Evolutionary conservation across 495 filamentous ascomycete species (phyloP).

Genomic region (Cetradonia linearis): DNA sequence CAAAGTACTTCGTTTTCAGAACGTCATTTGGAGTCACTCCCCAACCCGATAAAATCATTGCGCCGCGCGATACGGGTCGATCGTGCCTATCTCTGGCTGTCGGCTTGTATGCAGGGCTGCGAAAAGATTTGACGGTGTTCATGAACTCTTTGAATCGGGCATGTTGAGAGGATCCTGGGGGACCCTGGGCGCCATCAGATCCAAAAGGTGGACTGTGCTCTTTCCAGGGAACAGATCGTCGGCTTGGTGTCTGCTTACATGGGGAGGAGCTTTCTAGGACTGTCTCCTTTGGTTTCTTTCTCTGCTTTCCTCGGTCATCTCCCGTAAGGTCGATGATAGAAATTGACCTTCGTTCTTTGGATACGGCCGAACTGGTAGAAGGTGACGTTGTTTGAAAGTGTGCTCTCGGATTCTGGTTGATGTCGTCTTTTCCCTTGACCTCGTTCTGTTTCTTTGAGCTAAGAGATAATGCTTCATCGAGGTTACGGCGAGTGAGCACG

Average conservation of each 20-base stretch:
- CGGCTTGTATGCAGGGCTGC: constrained; percentile 1
- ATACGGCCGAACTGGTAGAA: neutral
- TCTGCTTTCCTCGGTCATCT: neutral
- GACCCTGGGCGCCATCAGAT: neutral
- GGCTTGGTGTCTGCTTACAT: neutral
- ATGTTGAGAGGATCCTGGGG: neutral
- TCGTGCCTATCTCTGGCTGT: neutral
- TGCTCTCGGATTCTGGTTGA: neutral
- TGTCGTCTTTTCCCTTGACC: neutral
- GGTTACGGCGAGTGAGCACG: constrained; percentile 16
- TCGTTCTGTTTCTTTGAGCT: neutral
- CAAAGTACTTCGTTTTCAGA: constrained; percentile 2
- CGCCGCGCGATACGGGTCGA: neutral
- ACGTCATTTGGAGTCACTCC: constrained; percentile 2
- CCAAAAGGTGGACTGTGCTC: neutral
- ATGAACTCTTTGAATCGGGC: neutral
- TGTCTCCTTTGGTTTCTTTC: neutral
- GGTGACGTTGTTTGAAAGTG: neutral
- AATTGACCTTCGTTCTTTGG: neutral
- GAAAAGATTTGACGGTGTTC: neutral
- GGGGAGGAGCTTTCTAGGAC: neutral
- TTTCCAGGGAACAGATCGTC: constrained; percentile 9
- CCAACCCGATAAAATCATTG: constrained; percentile 5
- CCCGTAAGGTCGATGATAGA: constrained; percentile 2
- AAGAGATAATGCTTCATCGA: constrained; percentile 16